phyloP scores from a whole-genome alignment of 2,329 filamentous ascomycete species.

The Phaeomoniella chlamydospora region DNA sequence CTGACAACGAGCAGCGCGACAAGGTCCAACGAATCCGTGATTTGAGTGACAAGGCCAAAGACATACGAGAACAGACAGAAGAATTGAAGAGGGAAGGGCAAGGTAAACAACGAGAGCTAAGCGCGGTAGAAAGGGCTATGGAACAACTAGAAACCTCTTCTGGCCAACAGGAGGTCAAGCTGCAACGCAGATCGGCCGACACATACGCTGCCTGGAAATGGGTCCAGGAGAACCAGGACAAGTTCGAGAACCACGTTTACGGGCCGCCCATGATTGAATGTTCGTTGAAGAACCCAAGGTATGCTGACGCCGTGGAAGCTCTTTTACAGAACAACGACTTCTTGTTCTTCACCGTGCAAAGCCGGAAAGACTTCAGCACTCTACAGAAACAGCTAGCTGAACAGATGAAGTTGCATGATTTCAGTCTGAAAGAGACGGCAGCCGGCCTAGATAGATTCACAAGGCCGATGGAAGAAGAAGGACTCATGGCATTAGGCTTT shows the following conservation, averaged over 20 bases:
- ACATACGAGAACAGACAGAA: constrained; percentile 27
- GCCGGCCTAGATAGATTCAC: constrained; percentile 37
- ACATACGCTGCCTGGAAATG: constrained; percentile 63
- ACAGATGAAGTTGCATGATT: constrained; percentile 49
- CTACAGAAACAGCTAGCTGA: constrained; percentile 52
- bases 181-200: constrained; percentile 48
- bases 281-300: constrained; percentile 58
- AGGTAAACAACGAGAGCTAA: constrained; percentile 21
- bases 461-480: constrained; percentile 37
- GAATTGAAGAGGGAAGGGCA: constrained; percentile 24
- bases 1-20: constrained; percentile 33
- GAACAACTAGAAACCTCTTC: constrained; percentile 54
- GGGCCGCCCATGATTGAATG: constrained; percentile 71
- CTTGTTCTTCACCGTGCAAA: constrained; percentile 60
- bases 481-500: constrained; percentile 49
- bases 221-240: constrained; percentile 55
- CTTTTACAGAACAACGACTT: constrained; percentile 39
- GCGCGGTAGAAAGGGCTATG: constrained; percentile 33
- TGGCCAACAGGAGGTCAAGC: constrained; percentile 56
- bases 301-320: constrained; percentile 47
- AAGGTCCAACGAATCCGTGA: constrained; percentile 29
- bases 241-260: constrained; percentile 64
- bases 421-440: constrained; percentile 54
- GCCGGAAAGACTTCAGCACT: constrained; percentile 56
- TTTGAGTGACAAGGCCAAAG: constrained; percentile 17